Percentiles rank a stretch among this genome's conserved stretches.
Evolutionary conservation across 805 yeast species (phyloP).

Genomic region (Wickerhamiella bombiphila): DNA sequence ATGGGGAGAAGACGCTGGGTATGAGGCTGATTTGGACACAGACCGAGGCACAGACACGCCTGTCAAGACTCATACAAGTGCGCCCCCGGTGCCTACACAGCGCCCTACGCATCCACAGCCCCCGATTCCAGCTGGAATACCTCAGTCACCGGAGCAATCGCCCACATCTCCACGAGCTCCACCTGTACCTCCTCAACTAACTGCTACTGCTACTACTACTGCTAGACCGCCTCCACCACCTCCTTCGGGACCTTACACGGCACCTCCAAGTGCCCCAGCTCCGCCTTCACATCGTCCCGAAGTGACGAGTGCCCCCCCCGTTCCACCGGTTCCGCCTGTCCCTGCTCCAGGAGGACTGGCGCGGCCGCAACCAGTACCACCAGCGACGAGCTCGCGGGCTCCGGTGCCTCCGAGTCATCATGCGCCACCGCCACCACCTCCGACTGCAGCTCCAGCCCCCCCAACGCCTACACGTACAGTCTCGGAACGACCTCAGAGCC

Average conservation of each 20-base stretch:
- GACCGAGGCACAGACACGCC: slow-evolving; percentile 2
- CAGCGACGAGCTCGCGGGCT: slow-evolving; percentile 2
- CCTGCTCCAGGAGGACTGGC: background rate
- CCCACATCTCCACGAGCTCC: slow-evolving; percentile 1
- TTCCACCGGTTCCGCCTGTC: background rate
- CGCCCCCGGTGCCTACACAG: background rate
- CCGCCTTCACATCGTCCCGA: slow-evolving; percentile 7
- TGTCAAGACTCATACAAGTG: background rate
- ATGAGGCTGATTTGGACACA: slow-evolving; percentile 4
- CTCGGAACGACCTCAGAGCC: too few relatives aligned
- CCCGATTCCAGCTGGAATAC: background rate
- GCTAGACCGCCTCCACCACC: background rate
- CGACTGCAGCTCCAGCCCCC: slow-evolving; percentile 4
- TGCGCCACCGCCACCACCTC: slow-evolving; percentile 7
- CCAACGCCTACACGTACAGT: too few relatives aligned
- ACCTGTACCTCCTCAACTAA: slow-evolving; percentile 2
- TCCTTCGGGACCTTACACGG: background rate
- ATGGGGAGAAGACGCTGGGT: slow-evolving; percentile 2
- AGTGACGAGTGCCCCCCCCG: background rate
- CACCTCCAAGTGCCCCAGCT: slow-evolving; percentile 2
- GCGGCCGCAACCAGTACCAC: too few relatives aligned
- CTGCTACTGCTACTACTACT: slow-evolving; percentile 1
- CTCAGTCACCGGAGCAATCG: background rate
- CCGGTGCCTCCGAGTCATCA: background rate
- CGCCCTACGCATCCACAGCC: background rate